These are phyloP conservation scores for Aspergillus cejpii DNA, from an alignment of 2,329 filamentous ascomycete genomes.

Conservation along the genomic window DNA sequence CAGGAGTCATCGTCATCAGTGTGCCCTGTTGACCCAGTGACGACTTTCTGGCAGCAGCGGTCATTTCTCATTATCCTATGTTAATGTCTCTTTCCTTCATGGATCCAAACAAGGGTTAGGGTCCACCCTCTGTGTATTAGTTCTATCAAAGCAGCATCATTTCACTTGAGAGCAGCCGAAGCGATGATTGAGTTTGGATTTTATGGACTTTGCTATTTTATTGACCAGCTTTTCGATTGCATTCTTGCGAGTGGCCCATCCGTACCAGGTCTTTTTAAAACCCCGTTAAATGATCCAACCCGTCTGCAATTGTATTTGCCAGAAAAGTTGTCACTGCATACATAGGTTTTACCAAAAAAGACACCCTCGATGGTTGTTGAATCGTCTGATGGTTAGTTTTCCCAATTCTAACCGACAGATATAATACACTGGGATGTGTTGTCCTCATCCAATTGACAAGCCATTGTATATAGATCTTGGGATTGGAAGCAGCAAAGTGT, in stretches of 20 bases:
- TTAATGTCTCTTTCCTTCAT: constrained; percentile 20
- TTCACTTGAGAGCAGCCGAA: constrained; percentile 15
- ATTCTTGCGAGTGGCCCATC: not conserved
- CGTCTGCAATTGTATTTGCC: not conserved
- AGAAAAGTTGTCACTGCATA: not conserved
- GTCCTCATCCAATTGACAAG: too few species aligned
- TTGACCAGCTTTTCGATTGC: not conserved
- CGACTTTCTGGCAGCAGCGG: constrained; percentile 21
- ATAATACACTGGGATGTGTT: too few species aligned
- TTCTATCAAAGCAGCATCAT: constrained; percentile 20
- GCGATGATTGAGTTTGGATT: constrained; percentile 19
- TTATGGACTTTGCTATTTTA: constrained; percentile 6
- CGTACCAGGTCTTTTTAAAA: not conserved
- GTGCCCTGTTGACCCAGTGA: constrained; percentile 23
- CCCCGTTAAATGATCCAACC: not conserved
- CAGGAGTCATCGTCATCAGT: constrained; percentile 10
- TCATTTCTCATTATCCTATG: constrained; percentile 14
- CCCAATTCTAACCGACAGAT: too few species aligned
- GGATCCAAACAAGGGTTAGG: constrained; percentile 18
- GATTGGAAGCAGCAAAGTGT: too few species aligned
- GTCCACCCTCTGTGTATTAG: constrained; percentile 26
- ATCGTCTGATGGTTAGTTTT: too few species aligned
- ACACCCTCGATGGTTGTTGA: too few species aligned
- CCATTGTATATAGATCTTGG: too few species aligned
- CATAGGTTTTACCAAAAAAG: not conserved